Evolutionary conservation across 2,329 filamentous ascomycete genomes (phyloP), one percentile per base, ranked within the genome.

Genomic region (Hypoxylon sp.): DNA sequence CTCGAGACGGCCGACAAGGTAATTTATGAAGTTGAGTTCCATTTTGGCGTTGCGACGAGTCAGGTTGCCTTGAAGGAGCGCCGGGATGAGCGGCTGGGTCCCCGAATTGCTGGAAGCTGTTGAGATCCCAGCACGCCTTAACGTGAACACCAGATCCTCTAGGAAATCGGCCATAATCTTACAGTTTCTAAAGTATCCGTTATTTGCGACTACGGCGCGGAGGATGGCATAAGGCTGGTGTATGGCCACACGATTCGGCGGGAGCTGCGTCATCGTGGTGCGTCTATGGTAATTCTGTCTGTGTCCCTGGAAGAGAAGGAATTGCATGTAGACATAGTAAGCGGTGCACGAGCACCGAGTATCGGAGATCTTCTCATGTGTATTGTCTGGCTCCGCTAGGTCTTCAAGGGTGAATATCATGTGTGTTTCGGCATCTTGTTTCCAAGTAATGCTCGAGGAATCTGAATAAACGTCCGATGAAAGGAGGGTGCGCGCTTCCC

Each of bases 231-330:
- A 84, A 1, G 82, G 77, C 34, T 81, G 81, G 45, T 80, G 78
- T 3, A 8, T 79, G 71, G 27, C 76, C 71, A 52, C 79, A 77
- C 72, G 80, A 73, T 67, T 83, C 69, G 63, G 81, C 27, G 60
- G 56, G 3, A 60, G 77, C 32, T 81, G 75, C 32, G 80, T 69
- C 41, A 88, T 82, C 29, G 89, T 86, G 1, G 90, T 91, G 57
- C 94, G 87, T 45, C 86, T 86, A 39, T 88, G 82, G 65, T 93
- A 87, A 69, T 90, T 94, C 74, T 91, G 87, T 8, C 91, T 88
- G 76, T 98, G 95, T 1, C 92, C 89, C 69, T 94, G 90, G 51
- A 87, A 87, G 6, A 98, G 87, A 1, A 97, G 84, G 21, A 97
- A 84, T 41, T 93, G 89, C 2, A 97, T 84, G 0, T 88, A 85